Conservation (phyloP, 2,329 filamentous ascomycete species). For the Pestalotiopsis sp. region DNA sequence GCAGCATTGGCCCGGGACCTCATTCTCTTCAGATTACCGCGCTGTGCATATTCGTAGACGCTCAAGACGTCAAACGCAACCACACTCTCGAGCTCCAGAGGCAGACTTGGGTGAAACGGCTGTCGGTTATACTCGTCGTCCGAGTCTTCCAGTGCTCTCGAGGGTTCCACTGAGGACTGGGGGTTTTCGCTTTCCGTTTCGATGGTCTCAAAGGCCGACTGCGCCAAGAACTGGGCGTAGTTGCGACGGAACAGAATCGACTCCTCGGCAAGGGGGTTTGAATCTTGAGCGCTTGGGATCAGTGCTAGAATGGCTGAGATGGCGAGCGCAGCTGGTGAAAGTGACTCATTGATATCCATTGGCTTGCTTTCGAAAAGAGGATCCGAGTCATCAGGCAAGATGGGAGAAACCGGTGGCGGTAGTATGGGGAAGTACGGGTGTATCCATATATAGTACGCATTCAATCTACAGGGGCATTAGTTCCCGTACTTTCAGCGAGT, state of each 20-base stretch:
- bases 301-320: conserved; percentile 51
- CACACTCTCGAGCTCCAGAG: conserved; percentile 48
- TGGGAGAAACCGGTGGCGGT: conserved; percentile 40
- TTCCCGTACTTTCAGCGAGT: neutral
- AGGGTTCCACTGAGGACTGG: conserved; percentile 46
- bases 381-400: conserved; percentile 34
- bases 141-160: conserved; percentile 43
- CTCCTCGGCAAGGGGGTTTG: conserved; percentile 36
- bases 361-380: conserved; percentile 38
- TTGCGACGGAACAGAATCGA: conserved; percentile 46
- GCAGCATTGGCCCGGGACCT: conserved; percentile 49
- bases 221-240: conserved; percentile 51
- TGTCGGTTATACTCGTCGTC: conserved; percentile 33
- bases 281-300: conserved; percentile 46
- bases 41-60: conserved; percentile 55
- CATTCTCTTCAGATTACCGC: conserved; percentile 57
- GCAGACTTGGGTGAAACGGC: conserved; percentile 46
- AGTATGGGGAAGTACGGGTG: conserved; percentile 53
- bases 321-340: conserved; percentile 46
- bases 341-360: conserved; percentile 39
- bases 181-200: conserved; percentile 50
- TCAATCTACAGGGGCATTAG: conserved; percentile 34
- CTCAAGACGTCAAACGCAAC: conserved; percentile 50
- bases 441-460: conserved; percentile 55
- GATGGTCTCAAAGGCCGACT: conserved; percentile 49